These are phyloP conservation scores for Usnea hakonensis DNA, from an alignment of 495 filamentous ascomycete species.

Conservation along the genomic window DNA sequence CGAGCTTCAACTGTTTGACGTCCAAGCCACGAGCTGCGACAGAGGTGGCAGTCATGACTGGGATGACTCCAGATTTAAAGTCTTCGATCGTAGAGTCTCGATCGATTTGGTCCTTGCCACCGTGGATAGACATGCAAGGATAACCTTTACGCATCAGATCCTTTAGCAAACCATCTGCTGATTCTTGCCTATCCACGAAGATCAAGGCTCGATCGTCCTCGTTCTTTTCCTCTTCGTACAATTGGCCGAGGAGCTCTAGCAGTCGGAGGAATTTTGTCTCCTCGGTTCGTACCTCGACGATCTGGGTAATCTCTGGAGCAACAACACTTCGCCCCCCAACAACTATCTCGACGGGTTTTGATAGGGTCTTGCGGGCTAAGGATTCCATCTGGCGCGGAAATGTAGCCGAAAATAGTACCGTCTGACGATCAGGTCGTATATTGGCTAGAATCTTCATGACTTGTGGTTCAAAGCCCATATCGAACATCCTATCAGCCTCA, in stretches of 20 bases:
- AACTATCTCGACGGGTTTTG: constrained; percentile 78
- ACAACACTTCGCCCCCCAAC: constrained; percentile 90
- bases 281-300: constrained; percentile 80
- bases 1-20: constrained; percentile 92
- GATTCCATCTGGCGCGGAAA: constrained; percentile 93
- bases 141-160: constrained; percentile 85
- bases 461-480: constrained; percentile 98
- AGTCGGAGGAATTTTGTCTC: constrained; percentile 78
- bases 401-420: constrained; percentile 91
- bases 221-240: constrained; percentile 67
- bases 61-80: constrained; percentile 87
- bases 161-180: constrained; percentile 75
- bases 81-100: constrained; percentile 90
- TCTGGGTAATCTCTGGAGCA: constrained; percentile 88
- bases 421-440: constrained; percentile 85
- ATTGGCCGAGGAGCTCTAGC: constrained; percentile 76
- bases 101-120: constrained; percentile 92
- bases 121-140: constrained; percentile 92
- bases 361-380: constrained; percentile 79
- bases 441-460: constrained; percentile 94
- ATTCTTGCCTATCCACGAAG: constrained; percentile 93
- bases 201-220: constrained; percentile 85
- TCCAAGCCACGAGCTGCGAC: constrained; percentile 93
- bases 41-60: constrained; percentile 88
- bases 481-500: constrained; percentile 98